A percentile compares a stretch with the other conserved stretches of the same genome.
phyloP scores from a whole-genome alignment of 768 basidiomycete genomes.

The Podaxis rugospora region DNA sequence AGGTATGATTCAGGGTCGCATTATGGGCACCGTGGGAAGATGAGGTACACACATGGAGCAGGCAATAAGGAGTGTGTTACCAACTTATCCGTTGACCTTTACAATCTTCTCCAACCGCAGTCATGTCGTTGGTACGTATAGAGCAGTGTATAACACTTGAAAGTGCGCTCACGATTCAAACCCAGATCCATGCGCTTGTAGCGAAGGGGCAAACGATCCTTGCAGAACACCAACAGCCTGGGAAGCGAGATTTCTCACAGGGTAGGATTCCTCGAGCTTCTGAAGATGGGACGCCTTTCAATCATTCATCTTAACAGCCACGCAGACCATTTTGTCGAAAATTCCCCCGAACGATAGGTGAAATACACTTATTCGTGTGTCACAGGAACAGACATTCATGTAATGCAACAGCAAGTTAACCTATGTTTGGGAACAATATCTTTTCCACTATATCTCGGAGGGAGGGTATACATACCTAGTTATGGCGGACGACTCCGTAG shows the following conservation, averaged over 20 bases:
- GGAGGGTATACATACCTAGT: slow-evolving; percentile 85
- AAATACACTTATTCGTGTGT: slow-evolving; percentile 7
- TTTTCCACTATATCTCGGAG: slow-evolving; percentile 93
- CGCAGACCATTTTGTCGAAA: slow-evolving; percentile 86
- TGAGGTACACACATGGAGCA: slow-evolving; percentile 4
- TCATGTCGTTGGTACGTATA: slow-evolving; percentile 28
- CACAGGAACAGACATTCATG: slow-evolving; percentile 3
- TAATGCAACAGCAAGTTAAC: slow-evolving; percentile 57
- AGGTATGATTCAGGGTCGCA: neutral
- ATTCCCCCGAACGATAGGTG: slow-evolving; percentile 85
- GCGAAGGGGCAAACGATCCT: slow-evolving; percentile 75
- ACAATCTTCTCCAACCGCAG: neutral
- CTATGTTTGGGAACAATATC: slow-evolving; percentile 90
- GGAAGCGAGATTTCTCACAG: slow-evolving; percentile 84
- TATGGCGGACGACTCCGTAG: slow-evolving; percentile 92
- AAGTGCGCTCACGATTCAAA: neutral
- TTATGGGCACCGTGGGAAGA: slow-evolving; percentile 7
- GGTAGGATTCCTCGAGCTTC: slow-evolving; percentile 38
- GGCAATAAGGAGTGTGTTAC: neutral
- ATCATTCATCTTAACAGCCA: slow-evolving; percentile 40
- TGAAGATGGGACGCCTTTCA: neutral
- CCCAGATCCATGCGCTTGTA: slow-evolving; percentile 79
- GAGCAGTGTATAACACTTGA: neutral
- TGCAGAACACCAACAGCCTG: slow-evolving; percentile 75
- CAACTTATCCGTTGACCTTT: neutral